Conservation (phyloP, 2,329 filamentous ascomycete genomes). For the Dryadomyces quercus-mongolicae region DNA sequence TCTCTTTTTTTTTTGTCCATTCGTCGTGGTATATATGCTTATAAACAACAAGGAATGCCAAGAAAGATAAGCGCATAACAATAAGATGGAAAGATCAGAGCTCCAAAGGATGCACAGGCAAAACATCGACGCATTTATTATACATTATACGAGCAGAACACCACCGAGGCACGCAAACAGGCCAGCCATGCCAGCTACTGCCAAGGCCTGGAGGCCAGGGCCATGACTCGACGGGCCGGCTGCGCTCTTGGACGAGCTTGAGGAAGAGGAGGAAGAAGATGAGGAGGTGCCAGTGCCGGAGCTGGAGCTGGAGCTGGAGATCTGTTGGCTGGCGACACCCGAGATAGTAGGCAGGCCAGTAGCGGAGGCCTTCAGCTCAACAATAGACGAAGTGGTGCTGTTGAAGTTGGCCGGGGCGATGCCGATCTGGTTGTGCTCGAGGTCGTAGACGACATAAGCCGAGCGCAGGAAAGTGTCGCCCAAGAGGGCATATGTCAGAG, state of each 20-base stretch:
- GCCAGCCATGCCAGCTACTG: slow-evolving; percentile 12
- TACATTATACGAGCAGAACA: slow-evolving; percentile 13
- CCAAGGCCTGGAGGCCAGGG: slow-evolving; percentile 8
- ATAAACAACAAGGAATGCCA: no score
- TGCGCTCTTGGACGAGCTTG: slow-evolving; percentile 2
- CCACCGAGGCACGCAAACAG: slow-evolving; percentile 16
- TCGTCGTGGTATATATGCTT: no score
- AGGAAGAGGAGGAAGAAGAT: slow-evolving; percentile 4
- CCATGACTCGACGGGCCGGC: slow-evolving; percentile 8
- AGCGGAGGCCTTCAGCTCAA: slow-evolving; percentile 29
- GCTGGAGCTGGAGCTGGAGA: slow-evolving; percentile 1
- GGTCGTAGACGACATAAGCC: slow-evolving; percentile 43
- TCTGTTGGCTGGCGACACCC: slow-evolving; percentile 28
- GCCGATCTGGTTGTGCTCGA: slow-evolving; percentile 35
- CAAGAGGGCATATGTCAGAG: slow-evolving; percentile 20
- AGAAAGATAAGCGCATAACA: no score
- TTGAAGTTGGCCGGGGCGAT: slow-evolving; percentile 41
- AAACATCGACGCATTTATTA: no score
- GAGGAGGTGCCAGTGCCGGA: slow-evolving; percentile 5
- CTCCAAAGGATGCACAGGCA: no score
- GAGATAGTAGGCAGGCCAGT: slow-evolving; percentile 28
- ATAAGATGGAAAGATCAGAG: no score
- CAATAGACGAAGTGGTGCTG: slow-evolving; percentile 27
- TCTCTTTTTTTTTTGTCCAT: no score
- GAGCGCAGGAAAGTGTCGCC: slow-evolving; percentile 35